Percentiles rank a stretch among this genome's conserved stretches.
phyloP scores from a whole-genome alignment of 495 filamentous ascomycete species.

The Trichoderma erinaceum region DNA sequence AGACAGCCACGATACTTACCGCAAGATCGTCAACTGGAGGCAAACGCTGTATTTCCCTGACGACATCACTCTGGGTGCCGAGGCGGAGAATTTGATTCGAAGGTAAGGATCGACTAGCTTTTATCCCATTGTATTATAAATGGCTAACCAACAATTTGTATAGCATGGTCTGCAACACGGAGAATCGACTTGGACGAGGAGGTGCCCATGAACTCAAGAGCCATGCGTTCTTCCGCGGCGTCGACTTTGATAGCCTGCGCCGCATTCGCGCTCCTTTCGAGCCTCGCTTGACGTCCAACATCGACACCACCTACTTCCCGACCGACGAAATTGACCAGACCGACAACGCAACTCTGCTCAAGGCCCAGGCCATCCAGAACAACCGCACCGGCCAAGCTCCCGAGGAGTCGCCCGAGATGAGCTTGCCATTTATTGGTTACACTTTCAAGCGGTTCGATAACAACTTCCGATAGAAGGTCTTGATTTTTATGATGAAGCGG shows the following conservation, averaged over 20 bases:
- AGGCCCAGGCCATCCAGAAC: slow-evolving; percentile 38
- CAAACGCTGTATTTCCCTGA: slow-evolving; percentile 94
- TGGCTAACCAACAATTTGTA: neutral
- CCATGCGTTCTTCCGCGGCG: slow-evolving; percentile 93
- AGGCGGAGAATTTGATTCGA: slow-evolving; percentile 82
- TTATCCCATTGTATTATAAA: neutral
- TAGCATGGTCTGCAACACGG: slow-evolving; percentile 85
- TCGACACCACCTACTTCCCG: slow-evolving; percentile 98
- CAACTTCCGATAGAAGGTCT: slow-evolving; percentile 44
- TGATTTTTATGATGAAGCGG: neutral
- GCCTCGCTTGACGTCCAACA: slow-evolving; percentile 80
- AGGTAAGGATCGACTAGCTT: slow-evolving; percentile 45
- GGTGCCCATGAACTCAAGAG: slow-evolving; percentile 85
- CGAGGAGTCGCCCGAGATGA: slow-evolving; percentile 71
- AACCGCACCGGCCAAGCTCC: slow-evolving; percentile 21
- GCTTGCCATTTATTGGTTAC: slow-evolving; percentile 93
- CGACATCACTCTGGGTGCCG: slow-evolving; percentile 78
- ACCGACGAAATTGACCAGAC: slow-evolving; percentile 95
- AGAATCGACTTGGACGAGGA: slow-evolving; percentile 78
- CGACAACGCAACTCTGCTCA: slow-evolving; percentile 70
- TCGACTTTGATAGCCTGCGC: slow-evolving; percentile 86
- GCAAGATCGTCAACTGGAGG: slow-evolving; percentile 98
- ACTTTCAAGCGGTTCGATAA: slow-evolving; percentile 98
- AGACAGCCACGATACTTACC: slow-evolving; percentile 94
- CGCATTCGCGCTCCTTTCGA: slow-evolving; percentile 93